Base-by-base conservation (phyloP, 2,329 filamentous ascomycete species). In the Colletotrichum siamense region DNA sequence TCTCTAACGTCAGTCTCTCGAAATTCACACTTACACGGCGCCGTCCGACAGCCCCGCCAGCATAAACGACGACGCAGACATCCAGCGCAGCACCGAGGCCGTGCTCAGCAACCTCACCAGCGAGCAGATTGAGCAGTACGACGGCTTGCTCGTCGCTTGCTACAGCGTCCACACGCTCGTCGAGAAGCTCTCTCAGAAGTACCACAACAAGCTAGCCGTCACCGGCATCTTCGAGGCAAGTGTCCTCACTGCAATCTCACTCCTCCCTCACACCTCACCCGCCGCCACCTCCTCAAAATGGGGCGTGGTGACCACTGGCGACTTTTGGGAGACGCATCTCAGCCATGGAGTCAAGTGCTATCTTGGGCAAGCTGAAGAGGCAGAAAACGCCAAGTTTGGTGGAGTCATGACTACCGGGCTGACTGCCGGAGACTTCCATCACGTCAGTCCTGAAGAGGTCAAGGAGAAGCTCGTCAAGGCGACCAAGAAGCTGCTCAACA, bases 211-310 rank as follows among this genome's bases (percentile, higher is more conserved):
- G 12, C 75, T 90, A 86, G 84, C 92, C 39, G 93, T 95, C 7
- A 93, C 92, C 0, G 96, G 96, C 8, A 98, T 99, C 72, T 97
- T 98, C 81, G 96, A 98, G 84, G 94, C 95, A 1, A 95, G 94
- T 80, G 88, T 98, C 16, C 86, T 92, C 4, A 88, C 92, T 0
- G 91, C 92, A 3, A 82, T 96, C 12, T 90, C 93, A 3, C 84
- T 90, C 28, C 85, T 89, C 57, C 82, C 80, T 72, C 85, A 79
- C 67, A 82, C 79, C 5, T 52, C 66, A 2, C 36, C 34, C 34
- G 77, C 76, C 3, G 74, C 78, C 2, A 74, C 76, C 28, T 52
- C 79, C 71, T 84, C 91, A 78, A 87, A 86, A 63, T 98, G 97
- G 88, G 96, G 96, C 3, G 97, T 99, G 78, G 94, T 99, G 7